Evolutionary conservation across 139 green algal species (phyloP).

Genomic region (Chlamydomonas sp.): DNA sequence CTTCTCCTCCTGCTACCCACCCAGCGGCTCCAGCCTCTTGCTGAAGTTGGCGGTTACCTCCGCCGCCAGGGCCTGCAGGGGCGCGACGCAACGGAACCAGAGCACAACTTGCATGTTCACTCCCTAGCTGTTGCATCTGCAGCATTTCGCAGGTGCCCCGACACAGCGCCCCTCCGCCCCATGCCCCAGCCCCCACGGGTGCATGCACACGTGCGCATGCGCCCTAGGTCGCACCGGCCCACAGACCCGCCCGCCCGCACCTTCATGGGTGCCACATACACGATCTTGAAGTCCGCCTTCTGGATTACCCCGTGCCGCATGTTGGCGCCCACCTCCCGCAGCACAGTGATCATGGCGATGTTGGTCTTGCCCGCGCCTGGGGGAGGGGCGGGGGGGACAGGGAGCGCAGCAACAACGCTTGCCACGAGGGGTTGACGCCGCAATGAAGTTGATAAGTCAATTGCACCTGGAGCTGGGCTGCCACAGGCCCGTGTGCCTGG

Average conservation of each 20-base stretch:
- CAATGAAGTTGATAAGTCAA: too few species aligned
- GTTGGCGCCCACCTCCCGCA: constrained; percentile 87
- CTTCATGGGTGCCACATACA: constrained; percentile 99
- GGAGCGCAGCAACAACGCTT: background rate
- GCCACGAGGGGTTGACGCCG: too few species aligned
- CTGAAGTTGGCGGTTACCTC: constrained; percentile 89
- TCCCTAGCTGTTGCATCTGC: background rate
- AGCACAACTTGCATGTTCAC: background rate
- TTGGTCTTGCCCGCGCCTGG: constrained; percentile 97
- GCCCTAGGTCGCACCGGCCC: background rate
- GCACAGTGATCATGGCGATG: constrained; percentile 98
- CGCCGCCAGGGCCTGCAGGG: constrained; percentile 79
- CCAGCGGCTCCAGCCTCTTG: constrained; percentile 84
- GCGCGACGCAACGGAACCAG: constrained; percentile 15
- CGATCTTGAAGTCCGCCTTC: constrained; percentile 84
- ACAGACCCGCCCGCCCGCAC: background rate
- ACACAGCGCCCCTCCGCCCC: constrained; percentile 70
- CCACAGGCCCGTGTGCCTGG: too few species aligned
- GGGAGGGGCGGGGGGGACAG: background rate
- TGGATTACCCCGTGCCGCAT: constrained; percentile 81
- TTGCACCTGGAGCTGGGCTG: too few species aligned
- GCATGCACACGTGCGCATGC: background rate
- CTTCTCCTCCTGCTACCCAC: constrained; percentile 51
- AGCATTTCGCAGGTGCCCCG: background rate
- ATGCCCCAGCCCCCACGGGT: constrained; percentile 55